Evolutionary conservation across 208 protist genomes (phyloP), one percentile per base, ranked within the genome.

Genomic region (Sergeia podlipaevii): DNA sequence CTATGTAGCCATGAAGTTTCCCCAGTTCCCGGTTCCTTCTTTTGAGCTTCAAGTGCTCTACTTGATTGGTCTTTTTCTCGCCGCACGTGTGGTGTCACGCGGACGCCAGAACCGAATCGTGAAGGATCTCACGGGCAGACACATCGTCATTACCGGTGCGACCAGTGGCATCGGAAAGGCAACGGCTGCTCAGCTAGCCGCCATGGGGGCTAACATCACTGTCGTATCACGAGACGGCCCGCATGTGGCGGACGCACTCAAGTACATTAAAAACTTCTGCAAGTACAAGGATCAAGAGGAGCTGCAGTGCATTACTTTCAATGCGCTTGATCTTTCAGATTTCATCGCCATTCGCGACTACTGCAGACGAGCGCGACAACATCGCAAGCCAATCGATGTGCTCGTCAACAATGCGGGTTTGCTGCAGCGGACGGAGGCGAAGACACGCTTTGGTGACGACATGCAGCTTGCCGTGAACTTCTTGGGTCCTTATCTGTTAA

Each of bases 381-480:
- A 64, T 1, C 26, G 51, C 0, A 61, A 56, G 11, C 11, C 30
- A 8, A 69, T 93, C 27, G 78, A 93, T 39, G 57, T 93, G 32
- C 57, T 93, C 20, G 68, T 93, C 32, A 89, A 93, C 70, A 77
- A 74, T 36, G 81, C 85, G 0, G 85, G 74, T 20, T 41, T 85
- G n/a, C 62, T 93, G 57, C 70, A 78, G 28, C 65, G 77, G 52
- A 34, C 72, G 32, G 61, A 77, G 29, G 52, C 67, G 15, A 79
- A 60, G 45, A 85, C 81, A 2, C 75, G 82, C 58, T 85, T 84
- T 44, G 82, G 82, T 26, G 78, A 90, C 41, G 85, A 93, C 39
- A 59, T 70, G 63, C 79, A 82, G 68, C 77, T 93, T 27, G 85
- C 79, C 26, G 65, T 74, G 6, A 93, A 93, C 59, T 82, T 80